Base-by-base conservation (phyloP, 176 grass and related monocot species). In the Ensete glaucum region DNA sequence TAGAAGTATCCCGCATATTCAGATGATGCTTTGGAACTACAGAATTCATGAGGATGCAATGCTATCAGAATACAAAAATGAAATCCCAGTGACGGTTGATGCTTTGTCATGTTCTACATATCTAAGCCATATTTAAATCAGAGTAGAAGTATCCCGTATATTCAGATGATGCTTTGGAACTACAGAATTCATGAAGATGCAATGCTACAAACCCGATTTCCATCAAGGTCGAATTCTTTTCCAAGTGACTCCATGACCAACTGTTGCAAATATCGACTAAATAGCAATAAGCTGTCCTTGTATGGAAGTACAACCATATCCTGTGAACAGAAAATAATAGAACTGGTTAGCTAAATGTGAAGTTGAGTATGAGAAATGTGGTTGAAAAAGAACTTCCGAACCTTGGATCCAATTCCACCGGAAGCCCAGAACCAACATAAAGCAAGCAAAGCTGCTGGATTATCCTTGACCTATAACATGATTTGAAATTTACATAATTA, bases 271-370 rank as follows among this genome's bases (percentile, higher is more conserved):
- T 99, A 99, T 78, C 96, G 85, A 88, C 96, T 99, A 80, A 95
- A 89, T 54, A 99, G 96, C 73, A 99, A 81, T 71, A 99, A 82
- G 64, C 96, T 99, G 68, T 99, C 91, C 77, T 99, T 99, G 83
- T 99, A 99, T 50, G 96, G 96, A 87, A 99, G 91, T 69, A 99
- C 91, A 84, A 99, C 96, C 96, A 99, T 99, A 92, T 99, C 96
- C 96, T 99, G 83, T 52, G 50, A 70, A 58, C n/a, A 63, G 12
- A 77, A 76, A 8, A 81, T 43, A 64, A 53, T 60, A 54, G 19
- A 83, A 81, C 26, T 81, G 79, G 15, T 63, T 74, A 73, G 19
- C 19, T 62, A 84, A 58, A 57, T 69, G 70, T 15, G 72, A 21
- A 64, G 72, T 82, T 63, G 73, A 84, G 82, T 58, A 69, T 67